Percentiles rank a stretch among this genome's conserved stretches.
These are phyloP conservation scores for Emmonsiellopsis sp. DNA, from an alignment of 2,329 filamentous ascomycete genomes.

Conservation along the genomic window DNA sequence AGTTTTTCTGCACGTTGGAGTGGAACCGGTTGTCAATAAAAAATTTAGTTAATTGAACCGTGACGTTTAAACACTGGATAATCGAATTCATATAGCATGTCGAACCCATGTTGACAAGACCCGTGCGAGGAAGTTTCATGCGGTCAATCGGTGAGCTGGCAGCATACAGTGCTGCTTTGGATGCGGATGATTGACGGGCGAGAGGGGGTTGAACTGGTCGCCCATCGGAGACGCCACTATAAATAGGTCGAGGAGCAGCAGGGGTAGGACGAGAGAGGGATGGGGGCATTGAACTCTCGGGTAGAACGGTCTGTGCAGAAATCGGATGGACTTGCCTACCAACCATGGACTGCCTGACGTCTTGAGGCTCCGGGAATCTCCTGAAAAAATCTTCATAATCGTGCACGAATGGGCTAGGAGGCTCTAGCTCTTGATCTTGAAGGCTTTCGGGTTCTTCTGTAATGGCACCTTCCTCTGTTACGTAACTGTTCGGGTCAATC, in stretches of 20 bases:
- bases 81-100: constrained; percentile 93
- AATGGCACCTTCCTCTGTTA: constrained; percentile 29
- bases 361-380: constrained; percentile 63
- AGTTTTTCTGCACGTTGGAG: constrained; percentile 52
- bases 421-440: constrained; percentile 38
- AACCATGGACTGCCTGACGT: constrained; percentile 49
- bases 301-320: constrained; percentile 20
- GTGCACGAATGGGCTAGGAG: constrained; percentile 48
- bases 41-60: constrained; percentile 51
- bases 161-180: constrained; percentile 34
- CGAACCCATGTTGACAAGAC: constrained; percentile 68
- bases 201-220: constrained; percentile 36
- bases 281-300: constrained; percentile 38
- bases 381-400: constrained; percentile 77
- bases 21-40: constrained; percentile 56
- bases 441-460: constrained; percentile 33
- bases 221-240: constrained; percentile 67
- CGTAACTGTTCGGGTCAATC: constrained; percentile 35
- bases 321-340: constrained; percentile 26
- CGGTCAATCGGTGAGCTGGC: constrained; percentile 32
- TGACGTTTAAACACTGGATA: constrained; percentile 72
- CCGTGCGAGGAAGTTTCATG: constrained; percentile 53
- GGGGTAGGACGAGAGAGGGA: constrained; percentile 57
- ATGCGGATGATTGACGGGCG: constrained; percentile 36
- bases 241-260: constrained; percentile 60